These are phyloP conservation scores for Cymbopogon citratus DNA, from an alignment of 176 grass and related monocot genomes.

Conservation along the genomic window DNA sequence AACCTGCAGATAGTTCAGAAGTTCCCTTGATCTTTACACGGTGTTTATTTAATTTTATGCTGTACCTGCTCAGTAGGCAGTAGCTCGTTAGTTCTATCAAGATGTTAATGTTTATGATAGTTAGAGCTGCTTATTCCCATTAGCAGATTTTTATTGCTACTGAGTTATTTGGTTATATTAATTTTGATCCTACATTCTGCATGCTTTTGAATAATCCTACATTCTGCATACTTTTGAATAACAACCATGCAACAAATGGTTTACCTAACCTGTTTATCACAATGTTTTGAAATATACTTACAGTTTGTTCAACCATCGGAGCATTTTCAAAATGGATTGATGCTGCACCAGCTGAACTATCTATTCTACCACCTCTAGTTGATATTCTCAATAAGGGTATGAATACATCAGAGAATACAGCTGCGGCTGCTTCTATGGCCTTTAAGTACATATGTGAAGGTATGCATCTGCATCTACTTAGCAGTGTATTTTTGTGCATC, in stretches of 20 bases:
- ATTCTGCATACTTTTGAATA: neutral
- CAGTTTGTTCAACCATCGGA: constrained; percentile 91
- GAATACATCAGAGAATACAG: constrained; percentile 79
- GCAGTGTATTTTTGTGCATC: neutral
- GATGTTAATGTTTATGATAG: constrained; percentile 6
- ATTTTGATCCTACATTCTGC: neutral
- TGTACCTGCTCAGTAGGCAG: neutral
- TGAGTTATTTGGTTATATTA: neutral
- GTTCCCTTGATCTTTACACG: neutral
- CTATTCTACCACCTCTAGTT: constrained; percentile 83
- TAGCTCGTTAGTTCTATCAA: constrained; percentile 14
- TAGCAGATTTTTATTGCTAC: neutral
- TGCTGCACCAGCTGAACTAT: constrained; percentile 64
- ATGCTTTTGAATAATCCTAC: neutral
- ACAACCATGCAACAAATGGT: neutral
- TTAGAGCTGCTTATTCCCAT: constrained; percentile 2
- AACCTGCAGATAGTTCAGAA: constrained; percentile 7
- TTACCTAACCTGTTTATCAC: constrained; percentile 8
- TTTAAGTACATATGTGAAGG: constrained; percentile 99
- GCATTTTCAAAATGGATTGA: constrained; percentile 98
- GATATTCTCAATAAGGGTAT: constrained; percentile 89
- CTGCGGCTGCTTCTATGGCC: constrained; percentile 79
- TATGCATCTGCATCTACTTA: constrained; percentile 33
- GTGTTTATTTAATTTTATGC: neutral
- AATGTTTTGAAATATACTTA: constrained; percentile 30